phyloP scores from a whole-genome alignment of 306 rosid genomes.

The Castanopsis chinensis region DNA sequence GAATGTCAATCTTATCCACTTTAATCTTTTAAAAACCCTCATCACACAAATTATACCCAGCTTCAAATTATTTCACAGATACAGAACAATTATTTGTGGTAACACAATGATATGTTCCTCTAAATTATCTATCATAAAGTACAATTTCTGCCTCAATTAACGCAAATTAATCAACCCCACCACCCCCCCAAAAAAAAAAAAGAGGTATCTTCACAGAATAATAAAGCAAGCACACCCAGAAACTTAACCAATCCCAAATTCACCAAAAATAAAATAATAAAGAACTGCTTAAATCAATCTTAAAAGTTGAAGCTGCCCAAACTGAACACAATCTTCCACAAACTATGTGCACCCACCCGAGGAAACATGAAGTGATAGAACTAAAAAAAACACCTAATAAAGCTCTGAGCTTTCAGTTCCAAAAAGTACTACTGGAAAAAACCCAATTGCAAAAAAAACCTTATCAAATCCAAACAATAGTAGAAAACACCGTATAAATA shows the following conservation, averaged over 20 bases:
- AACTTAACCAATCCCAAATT: neutral
- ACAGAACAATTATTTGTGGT: no score
- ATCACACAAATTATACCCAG: neutral
- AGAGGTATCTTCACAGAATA: no score
- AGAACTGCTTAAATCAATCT: neutral
- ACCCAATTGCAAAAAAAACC: neutral
- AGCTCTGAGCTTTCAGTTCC: neutral
- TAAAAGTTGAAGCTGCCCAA: neutral
- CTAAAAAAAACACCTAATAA: neutral
- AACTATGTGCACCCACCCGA: neutral
- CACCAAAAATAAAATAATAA: neutral
- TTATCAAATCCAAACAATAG: neutral
- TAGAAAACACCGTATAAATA: constrained; percentile 5
- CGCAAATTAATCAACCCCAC: neutral
- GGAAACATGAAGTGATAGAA: neutral
- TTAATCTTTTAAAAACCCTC: neutral
- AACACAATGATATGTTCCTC: neutral
- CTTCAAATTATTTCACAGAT: neutral
- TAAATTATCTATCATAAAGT: neutral
- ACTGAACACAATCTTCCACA: neutral
- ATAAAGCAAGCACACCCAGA: neutral
- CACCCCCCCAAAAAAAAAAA: no score
- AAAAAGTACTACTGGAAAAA: neutral
- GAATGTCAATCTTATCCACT: neutral
- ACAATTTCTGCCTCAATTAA: neutral